These are phyloP conservation scores for Hypoxylon sp. DNA, from an alignment of 2,329 filamentous ascomycete species.

Conservation along the genomic window DNA sequence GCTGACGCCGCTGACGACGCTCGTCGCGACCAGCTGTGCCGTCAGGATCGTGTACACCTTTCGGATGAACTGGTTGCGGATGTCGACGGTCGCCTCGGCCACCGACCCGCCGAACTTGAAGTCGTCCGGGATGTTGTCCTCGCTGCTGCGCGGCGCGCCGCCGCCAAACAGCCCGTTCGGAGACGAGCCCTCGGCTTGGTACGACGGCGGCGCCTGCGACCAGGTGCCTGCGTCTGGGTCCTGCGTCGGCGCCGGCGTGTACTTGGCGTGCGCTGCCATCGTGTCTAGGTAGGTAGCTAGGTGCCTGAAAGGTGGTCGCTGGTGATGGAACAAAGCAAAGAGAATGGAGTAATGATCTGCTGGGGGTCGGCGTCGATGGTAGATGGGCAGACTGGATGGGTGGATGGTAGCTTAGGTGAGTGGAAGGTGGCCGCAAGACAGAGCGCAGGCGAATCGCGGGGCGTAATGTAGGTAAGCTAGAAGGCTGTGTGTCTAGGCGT, in stretches of 20 bases:
- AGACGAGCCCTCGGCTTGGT: slow-evolving; percentile 68
- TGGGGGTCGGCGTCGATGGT: slow-evolving; percentile 25
- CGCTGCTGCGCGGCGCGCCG: slow-evolving; percentile 80
- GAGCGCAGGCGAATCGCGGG: slow-evolving; percentile 38
- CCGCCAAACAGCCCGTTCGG: slow-evolving; percentile 71
- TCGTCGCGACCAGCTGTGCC: slow-evolving; percentile 90
- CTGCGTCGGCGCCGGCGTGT: slow-evolving; percentile 84
- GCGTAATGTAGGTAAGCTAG: slow-evolving; percentile 26
- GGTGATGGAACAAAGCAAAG: slow-evolving; percentile 19
- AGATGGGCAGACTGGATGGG: slow-evolving; percentile 28
- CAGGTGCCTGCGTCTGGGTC: slow-evolving; percentile 82
- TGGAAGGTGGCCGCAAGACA: slow-evolving; percentile 1
- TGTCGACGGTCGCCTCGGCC: slow-evolving; percentile 92
- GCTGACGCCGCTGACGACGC: slow-evolving; percentile 82
- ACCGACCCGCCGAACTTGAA: slow-evolving; percentile 99
- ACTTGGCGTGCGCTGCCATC: slow-evolving; percentile 86
- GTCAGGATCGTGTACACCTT: slow-evolving; percentile 99
- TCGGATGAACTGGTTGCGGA: slow-evolving; percentile 95
- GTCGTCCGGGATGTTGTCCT: slow-evolving; percentile 95
- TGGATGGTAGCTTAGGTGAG: slow-evolving; percentile 26
- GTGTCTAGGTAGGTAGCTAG: slow-evolving; percentile 15
- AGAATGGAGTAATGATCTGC: slow-evolving; percentile 38
- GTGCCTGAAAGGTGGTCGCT: background rate
- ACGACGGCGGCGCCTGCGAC: slow-evolving; percentile 84
- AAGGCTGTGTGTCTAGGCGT: slow-evolving; percentile 19